Evolutionary conservation across 805 yeast genomes (phyloP), one percentile per base, ranked within the genome.

Genomic region (Blastobotrys attinorum): DNA sequence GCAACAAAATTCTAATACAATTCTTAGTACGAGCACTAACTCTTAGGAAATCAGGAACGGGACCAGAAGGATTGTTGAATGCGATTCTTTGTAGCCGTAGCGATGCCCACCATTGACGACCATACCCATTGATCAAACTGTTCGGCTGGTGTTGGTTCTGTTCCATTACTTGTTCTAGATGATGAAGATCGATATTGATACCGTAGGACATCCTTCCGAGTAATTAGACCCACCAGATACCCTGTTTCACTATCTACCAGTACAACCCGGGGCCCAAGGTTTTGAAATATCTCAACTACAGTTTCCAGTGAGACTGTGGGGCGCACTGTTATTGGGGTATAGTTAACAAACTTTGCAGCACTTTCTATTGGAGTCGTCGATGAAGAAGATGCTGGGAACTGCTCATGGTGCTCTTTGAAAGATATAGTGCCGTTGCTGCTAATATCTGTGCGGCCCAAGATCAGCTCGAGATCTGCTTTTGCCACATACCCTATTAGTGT

Each of bases 171-270:
- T 25, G 7, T 7, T 8, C 11, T 7, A 11, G 29, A 25, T 11
- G 29, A 25, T 11, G 7, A 11, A 11, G 29, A 8, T 32, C 36
- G 17, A 22, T n/a, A 32, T 22, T 17, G 36, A 44, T 54, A 86
- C 48, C 80, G 70, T 41, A 89, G 62, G 15, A 90, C 68, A 57
- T 89, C 97, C 56, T 92, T 92, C 45, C 89, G 72, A 0, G 96
- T 86, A 1, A 94, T 65, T n/a, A 86, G 57, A 0, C 98, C 98
- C 13, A 70, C 71, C 2, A 52, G 43, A 15, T 86, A 57, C 2
- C 58, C 48, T 1, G 89, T 92, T 23, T 71, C 62, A 7, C 76
- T 70, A 43, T 80, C 82, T 1, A 85, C 81, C 34, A 82, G 68
- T 1, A 92, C 70, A 22, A 79, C 73, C 36, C 83, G 69, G 6